Conservation (phyloP, 495 filamentous ascomycete species). For the Lasiosphaeris hirsuta region DNA sequence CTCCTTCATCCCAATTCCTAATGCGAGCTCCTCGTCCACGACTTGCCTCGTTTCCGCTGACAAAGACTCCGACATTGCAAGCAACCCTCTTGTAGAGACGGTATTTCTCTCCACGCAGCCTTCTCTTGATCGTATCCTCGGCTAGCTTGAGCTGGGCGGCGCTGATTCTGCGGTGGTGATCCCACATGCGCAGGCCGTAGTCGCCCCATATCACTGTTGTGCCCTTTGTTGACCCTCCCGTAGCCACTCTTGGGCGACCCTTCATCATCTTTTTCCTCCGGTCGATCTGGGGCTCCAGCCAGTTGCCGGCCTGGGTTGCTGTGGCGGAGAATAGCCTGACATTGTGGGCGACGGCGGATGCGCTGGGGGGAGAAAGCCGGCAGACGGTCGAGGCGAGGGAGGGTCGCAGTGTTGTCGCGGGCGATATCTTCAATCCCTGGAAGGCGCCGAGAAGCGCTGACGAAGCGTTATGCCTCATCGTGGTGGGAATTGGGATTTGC, state of each 20-base stretch:
- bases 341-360: constrained; percentile 24
- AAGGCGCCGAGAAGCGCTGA: constrained; percentile 42
- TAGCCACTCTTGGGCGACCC: constrained; percentile 81
- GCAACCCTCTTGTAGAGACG: constrained; percentile 84
- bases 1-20: neutral
- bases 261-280: constrained; percentile 85
- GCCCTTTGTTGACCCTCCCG: constrained; percentile 84
- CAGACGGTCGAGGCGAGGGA: constrained; percentile 28
- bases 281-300: constrained; percentile 74
- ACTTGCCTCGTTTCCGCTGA: constrained; percentile 83
- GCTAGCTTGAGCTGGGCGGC: constrained; percentile 82
- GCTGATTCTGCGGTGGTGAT: constrained; percentile 88
- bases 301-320: constrained; percentile 56
- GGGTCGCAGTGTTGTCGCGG: constrained; percentile 26
- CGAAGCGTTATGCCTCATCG: constrained; percentile 40
- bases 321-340: constrained; percentile 73
- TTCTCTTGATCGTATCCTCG: constrained; percentile 85
- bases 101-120: constrained; percentile 88
- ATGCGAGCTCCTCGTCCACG: neutral
- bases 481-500: constrained; percentile 15
- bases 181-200: constrained; percentile 88
- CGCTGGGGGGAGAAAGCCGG: constrained; percentile 8
- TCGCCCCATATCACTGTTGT: constrained; percentile 97
- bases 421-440: constrained; percentile 40
- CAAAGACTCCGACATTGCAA: constrained; percentile 92